Base-by-base conservation (phyloP, 1,139 yeast species). In the Zygosaccharomyces pseudobailii region DNA sequence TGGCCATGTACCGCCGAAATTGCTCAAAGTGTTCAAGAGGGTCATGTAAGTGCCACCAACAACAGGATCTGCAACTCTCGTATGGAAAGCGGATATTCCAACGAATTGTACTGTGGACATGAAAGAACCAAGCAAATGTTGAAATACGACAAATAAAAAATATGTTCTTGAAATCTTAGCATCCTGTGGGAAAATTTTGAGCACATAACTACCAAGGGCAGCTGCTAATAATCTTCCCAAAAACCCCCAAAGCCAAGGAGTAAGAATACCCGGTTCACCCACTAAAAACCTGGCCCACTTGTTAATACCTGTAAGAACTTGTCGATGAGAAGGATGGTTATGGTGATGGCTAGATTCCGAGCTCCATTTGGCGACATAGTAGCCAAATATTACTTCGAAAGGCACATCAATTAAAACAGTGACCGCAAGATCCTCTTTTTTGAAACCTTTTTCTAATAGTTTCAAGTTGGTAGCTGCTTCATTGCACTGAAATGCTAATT, bases 31-130 rank as follows among this genome's bases (percentile, higher is more conserved):
- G 67, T 94, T 94, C 48, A 92, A 72, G 0, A 96, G 84, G 0
- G 98, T 92, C 97, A 94, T 92, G 66, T 92, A 92, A 0, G 99
- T 94, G 1, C 98, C 98, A 17, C 98, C 99, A 58, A 92, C 87
- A 10, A 82, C 69, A 0, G 98, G 97, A 65, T 92, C 98, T 2
- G 98, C 96, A 46, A 94, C 87, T 59, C 84, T 84, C 4, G 97
- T 90, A 67, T 90, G 97, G 72, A 92, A 94, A 0, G 97, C 95
- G 62, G 90, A 85, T 47, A 92, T 81, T 4, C 96, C 86, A 24
- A 92, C 97, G 70, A 94, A 92, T 66, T 90, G 97, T 48, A 92
- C 83, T 0, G 98, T 92, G 4, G 92, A 80, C 95, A 90, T 87
- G 67, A 92, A 90, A 6, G 95, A 86, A 13, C 94, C 87, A 40